Evolutionary conservation across 345 rosid genomes (phyloP), one percentile per base, ranked within the genome.

Genomic region (Heritiera littoralis): DNA sequence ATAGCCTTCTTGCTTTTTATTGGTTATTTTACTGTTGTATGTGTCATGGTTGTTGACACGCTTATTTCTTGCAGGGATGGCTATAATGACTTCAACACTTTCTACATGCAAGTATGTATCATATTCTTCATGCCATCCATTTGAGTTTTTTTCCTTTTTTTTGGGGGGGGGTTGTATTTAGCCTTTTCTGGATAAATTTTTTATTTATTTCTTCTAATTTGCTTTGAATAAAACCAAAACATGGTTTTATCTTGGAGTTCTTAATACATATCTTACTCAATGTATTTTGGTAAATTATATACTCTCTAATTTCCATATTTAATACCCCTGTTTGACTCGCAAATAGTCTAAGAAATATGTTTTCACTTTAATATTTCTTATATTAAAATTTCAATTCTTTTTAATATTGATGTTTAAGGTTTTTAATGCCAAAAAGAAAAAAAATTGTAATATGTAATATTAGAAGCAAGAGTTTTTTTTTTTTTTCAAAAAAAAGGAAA

Each of bases 21-120:
- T 20, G 55, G 35, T 11, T 68, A 54, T 68, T 45, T 68, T 7
- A 1, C 17, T 10, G 54, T n/a, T 45, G 32, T 45, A 54, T 61
- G 28, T 71, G 59, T 30, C 48, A 80, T 61, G 28, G 28, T 76
- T 35, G 40, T 76, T 82, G 60, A 83, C 51, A 30, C 45, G 51
- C 28, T 81, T 83, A 45, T 80, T 88, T 84, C 89, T 79, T 92
- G 88, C 94, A 95, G 99, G 89, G 99, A 95, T 87, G 99, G 99
- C 56, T 95, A 95, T 85, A 95, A 95, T 52, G 99, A 95, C 87
- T 95, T 95, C 93, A 95, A 95, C 83, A 95, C 99, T 51, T 95
- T 95, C 87, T 95, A 95, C 87, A 88, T 95, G 92, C 99, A 95
- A 90, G 98, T 95, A 88, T 89, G 97, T 87, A 69, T 58, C 73